These are phyloP conservation scores for Penicillium canescens DNA, from an alignment of 495 filamentous ascomycete species.

Conservation along the genomic window DNA sequence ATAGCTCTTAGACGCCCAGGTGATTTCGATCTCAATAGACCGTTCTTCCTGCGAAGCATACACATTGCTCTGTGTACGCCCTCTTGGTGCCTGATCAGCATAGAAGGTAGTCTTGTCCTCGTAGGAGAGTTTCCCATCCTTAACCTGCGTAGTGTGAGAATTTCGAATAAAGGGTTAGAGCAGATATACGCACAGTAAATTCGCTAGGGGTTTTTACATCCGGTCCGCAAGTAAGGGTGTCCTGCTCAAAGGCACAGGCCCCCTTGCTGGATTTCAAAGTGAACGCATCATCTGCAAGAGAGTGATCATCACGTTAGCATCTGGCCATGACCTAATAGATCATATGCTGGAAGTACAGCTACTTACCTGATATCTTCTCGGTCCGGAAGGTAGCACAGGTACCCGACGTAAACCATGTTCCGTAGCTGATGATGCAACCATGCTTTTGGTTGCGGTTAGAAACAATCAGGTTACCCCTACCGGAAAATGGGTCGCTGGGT, in stretches of 20 bases:
- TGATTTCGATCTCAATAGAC: constrained; percentile 39
- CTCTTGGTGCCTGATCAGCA: constrained; percentile 57
- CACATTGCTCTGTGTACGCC: constrained; percentile 40
- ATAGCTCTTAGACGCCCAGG: constrained; percentile 23
- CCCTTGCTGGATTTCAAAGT: constrained; percentile 62
- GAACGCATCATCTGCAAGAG: constrained; percentile 49
- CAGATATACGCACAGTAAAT: constrained; percentile 42
- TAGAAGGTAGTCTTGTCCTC: constrained; percentile 54
- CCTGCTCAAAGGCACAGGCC: constrained; percentile 49
- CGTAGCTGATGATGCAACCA: constrained; percentile 71
- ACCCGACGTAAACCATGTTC: constrained; percentile 68
- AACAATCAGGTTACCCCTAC: constrained; percentile 62
- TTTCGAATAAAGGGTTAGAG: neutral
- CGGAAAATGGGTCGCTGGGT: constrained; percentile 49
- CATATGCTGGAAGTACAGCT: neutral
- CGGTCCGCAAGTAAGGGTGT: constrained; percentile 51
- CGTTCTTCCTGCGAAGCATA: constrained; percentile 37
- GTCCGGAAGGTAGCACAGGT: constrained; percentile 70
- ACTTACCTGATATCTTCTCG: constrained; percentile 45
- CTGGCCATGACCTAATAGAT: neutral
- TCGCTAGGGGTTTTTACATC: constrained; percentile 40
- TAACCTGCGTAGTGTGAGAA: constrained; percentile 18
- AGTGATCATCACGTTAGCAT: constrained; percentile 2
- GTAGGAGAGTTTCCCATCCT: constrained; percentile 49
- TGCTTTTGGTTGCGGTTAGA: constrained; percentile 46